phyloP scores from a whole-genome alignment of 2,329 filamentous ascomycete species.

The Aspergillus neotritici region DNA sequence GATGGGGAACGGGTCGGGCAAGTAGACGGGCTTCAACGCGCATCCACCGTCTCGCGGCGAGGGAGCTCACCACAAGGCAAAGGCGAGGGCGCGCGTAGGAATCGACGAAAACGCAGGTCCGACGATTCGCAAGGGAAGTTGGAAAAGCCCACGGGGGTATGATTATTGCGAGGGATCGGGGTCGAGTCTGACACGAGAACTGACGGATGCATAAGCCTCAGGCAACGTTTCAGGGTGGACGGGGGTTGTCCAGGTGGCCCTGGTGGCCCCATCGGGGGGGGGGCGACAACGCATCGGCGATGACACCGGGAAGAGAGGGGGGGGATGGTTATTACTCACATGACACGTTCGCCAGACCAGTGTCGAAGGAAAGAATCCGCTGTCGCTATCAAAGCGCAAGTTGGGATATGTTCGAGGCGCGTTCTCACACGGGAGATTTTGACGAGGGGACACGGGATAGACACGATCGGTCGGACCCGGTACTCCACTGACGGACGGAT shows the following conservation, averaged over 20 bases:
- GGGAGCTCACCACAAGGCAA: slow-evolving; percentile 18
- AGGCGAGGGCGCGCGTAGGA: slow-evolving; percentile 24
- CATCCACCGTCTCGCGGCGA: slow-evolving; percentile 28
- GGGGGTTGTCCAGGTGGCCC: slow-evolving; percentile 4
- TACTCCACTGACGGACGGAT: no score
- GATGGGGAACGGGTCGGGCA: slow-evolving; percentile 22
- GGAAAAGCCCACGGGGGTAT: no score
- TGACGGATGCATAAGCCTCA: background rate
- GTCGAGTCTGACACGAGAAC: no score
- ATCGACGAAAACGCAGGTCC: slow-evolving; percentile 13
- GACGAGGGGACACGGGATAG: no score
- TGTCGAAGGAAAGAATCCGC: slow-evolving; percentile 9
- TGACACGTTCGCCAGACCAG: slow-evolving; percentile 12
- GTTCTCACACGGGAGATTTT: no score
- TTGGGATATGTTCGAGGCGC: no score
- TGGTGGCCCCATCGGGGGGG: background rate
- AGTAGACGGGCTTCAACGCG: slow-evolving; percentile 20
- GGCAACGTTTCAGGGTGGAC: slow-evolving; percentile 4
- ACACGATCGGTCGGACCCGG: no score
- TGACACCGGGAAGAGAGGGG: slow-evolving; percentile 5
- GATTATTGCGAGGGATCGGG: no score
- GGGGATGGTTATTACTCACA: slow-evolving; percentile 6
- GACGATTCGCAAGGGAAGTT: slow-evolving; percentile 12
- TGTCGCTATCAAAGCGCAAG: slow-evolving; percentile 7
- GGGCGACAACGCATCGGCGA: background rate